Evolutionary conservation across 2,329 filamentous ascomycete species (phyloP).

Genomic region (Fusarium abutilonis): DNA sequence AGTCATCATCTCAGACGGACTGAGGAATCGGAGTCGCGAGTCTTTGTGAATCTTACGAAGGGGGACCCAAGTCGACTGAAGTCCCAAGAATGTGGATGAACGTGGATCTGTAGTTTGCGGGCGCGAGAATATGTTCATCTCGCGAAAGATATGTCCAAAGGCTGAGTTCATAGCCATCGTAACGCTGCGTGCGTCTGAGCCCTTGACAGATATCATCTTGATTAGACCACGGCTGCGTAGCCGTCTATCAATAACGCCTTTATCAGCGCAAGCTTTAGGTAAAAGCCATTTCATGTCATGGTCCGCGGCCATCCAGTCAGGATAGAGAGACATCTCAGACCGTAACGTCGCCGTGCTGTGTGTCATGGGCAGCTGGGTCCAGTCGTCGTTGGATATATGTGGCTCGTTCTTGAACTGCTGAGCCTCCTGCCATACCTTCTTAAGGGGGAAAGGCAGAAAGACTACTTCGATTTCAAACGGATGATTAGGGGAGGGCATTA

Average conservation of each 20-base stretch:
- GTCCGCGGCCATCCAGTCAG: conserved; percentile 58
- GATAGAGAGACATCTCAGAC: conserved; percentile 59
- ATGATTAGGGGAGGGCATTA: conserved; percentile 67
- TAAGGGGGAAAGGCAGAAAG: conserved; percentile 74
- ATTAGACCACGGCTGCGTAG: conserved; percentile 79
- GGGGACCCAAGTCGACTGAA: conserved; percentile 77
- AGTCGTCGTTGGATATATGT: conserved; percentile 57
- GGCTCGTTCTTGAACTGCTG: conserved; percentile 58
- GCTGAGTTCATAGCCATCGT: conserved; percentile 69
- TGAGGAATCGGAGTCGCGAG: conserved; percentile 75
- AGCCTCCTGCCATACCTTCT: conserved; percentile 63
- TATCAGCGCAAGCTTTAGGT: conserved; percentile 72
- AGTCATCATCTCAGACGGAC: conserved; percentile 76
- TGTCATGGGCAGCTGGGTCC: conserved; percentile 65
- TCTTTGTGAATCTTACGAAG: conserved; percentile 80
- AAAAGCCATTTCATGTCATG: conserved; percentile 69
- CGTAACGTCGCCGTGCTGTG: conserved; percentile 57
- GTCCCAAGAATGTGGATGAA: conserved; percentile 63
- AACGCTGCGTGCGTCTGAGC: conserved; percentile 73
- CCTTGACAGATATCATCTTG: conserved; percentile 68
- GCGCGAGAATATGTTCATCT: conserved; percentile 52
- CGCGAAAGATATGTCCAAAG: conserved; percentile 67
- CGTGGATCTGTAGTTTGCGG: conserved; percentile 43
- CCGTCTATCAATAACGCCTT: conserved; percentile 72
- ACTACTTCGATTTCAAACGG: conserved; percentile 83